These are phyloP conservation scores for Pilaira anomala DNA, from an alignment of 192 early-diverging fungal species.

Conservation along the genomic window DNA sequence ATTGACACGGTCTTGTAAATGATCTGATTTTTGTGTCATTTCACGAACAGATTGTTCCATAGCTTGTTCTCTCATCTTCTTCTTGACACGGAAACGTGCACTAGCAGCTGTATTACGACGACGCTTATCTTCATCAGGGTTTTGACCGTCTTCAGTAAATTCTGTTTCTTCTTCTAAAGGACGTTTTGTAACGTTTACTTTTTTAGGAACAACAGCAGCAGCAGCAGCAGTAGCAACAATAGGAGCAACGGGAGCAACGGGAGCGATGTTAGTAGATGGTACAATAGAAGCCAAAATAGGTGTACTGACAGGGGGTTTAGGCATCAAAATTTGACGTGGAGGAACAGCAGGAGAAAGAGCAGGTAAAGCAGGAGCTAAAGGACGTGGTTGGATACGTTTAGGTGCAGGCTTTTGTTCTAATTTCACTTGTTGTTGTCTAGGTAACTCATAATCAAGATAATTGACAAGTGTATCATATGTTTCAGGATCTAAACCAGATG, in stretches of 20 bases:
- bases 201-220: not conserved
- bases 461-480: slow-evolving; percentile 36
- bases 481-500: slow-evolving; percentile 18
- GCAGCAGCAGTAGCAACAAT: not conserved
- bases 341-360: not conserved
- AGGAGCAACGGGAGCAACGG: not conserved
- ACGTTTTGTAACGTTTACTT: not conserved
- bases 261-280: too few relatives aligned
- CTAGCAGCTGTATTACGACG: slow-evolving; percentile 92
- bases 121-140: slow-evolving; percentile 83
- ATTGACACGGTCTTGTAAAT: slow-evolving; percentile 70
- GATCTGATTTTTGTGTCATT: slow-evolving; percentile 66
- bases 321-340: slow-evolving; percentile 16
- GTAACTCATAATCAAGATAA: slow-evolving; percentile 39
- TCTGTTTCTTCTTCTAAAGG: slow-evolving; percentile 2
- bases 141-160: slow-evolving; percentile 3
- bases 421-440: slow-evolving; percentile 23
- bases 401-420: slow-evolving; percentile 16
- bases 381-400: slow-evolving; percentile 22
- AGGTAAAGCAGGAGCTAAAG: slow-evolving; percentile 11
- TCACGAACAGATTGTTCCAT: slow-evolving; percentile 79
- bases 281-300: not conserved
- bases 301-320: slow-evolving; percentile 24
- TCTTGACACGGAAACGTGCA: slow-evolving; percentile 92
- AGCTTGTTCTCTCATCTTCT: slow-evolving; percentile 87